Evolutionary conservation across 2,329 filamentous ascomycete species (phyloP).

Genomic region (Neodidymelliopsis sp.): DNA sequence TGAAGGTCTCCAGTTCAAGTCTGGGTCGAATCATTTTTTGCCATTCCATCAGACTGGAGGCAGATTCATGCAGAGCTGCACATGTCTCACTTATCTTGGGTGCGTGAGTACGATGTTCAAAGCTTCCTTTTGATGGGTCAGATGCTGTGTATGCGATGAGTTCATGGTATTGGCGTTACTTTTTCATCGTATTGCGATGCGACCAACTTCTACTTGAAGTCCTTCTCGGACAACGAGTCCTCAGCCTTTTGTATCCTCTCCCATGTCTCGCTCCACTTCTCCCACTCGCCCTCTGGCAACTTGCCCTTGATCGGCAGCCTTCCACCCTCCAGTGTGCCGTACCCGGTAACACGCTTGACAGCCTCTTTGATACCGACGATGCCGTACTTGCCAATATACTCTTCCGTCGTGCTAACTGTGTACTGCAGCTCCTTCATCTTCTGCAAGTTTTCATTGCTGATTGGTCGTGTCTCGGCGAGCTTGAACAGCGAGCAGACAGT

Average conservation of each 20-base stretch:
- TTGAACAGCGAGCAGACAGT: slow-evolving; percentile 66
- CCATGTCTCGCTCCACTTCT: slow-evolving; percentile 46
- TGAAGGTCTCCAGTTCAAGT: slow-evolving; percentile 4
- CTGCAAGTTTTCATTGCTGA: slow-evolving; percentile 48
- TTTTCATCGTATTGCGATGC: too few relatives aligned
- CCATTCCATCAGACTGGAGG: too few relatives aligned
- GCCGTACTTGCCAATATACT: slow-evolving; percentile 66
- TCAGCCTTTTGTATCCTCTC: slow-evolving; percentile 44
- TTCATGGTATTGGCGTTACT: too few relatives aligned
- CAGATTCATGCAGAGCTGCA: too few relatives aligned
- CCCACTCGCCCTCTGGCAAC: slow-evolving; percentile 67
- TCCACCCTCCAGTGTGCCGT: slow-evolving; percentile 67
- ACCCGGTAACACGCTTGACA: slow-evolving; percentile 63
- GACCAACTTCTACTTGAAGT: slow-evolving; percentile 35
- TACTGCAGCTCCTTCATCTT: slow-evolving; percentile 66
- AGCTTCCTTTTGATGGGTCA: too few relatives aligned
- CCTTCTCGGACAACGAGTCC: slow-evolving; percentile 37
- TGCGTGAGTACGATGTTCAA: too few relatives aligned
- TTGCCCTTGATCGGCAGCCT: slow-evolving; percentile 66
- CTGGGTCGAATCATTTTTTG: slow-evolving; percentile 3
- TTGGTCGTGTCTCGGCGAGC: slow-evolving; percentile 52
- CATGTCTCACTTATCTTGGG: too few relatives aligned
- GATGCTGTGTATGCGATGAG: too few relatives aligned
- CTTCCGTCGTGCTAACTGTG: slow-evolving; percentile 67
- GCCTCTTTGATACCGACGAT: slow-evolving; percentile 72